A percentile compares a stretch with the other conserved stretches of the same genome.
Conservation (phyloP, 108 stramenopile genomes). For the Skeletonema tropicum region DNA sequence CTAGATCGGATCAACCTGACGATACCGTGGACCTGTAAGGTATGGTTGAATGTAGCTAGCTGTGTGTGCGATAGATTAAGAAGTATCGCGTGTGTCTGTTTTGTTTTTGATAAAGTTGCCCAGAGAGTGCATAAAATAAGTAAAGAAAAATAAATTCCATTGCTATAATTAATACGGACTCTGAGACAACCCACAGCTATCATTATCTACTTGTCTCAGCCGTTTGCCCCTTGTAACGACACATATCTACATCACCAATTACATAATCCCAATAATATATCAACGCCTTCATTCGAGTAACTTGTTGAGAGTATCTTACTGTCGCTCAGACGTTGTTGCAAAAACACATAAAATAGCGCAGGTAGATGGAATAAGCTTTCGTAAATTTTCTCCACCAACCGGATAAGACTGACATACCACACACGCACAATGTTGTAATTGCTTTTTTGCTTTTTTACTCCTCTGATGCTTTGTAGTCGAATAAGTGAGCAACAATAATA, state of each 20-base stretch:
- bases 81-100: too few relatives aligned
- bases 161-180: background rate
- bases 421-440: background rate
- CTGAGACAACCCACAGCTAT: background rate
- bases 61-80: background rate
- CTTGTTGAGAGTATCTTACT: background rate
- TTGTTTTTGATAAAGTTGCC: background rate
- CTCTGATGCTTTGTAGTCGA: conserved; percentile 71
- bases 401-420: background rate
- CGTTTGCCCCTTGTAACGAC: conserved; percentile 1
- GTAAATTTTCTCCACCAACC: background rate
- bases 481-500: conserved; percentile 94
- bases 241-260: conserved; percentile 6
- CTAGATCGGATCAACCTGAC: background rate
- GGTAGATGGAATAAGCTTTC: background rate
- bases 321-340: background rate
- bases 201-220: background rate
- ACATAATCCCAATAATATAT: background rate
- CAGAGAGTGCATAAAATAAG: background rate
- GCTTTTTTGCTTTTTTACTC: conserved; percentile 11
- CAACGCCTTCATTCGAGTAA: background rate
- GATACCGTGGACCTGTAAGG: background rate
- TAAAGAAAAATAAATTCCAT: background rate
- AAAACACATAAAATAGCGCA: background rate
- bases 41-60: background rate